phyloP scores from a whole-genome alignment of 2,329 filamentous ascomycete genomes.

The Hypoxylon sp. region DNA sequence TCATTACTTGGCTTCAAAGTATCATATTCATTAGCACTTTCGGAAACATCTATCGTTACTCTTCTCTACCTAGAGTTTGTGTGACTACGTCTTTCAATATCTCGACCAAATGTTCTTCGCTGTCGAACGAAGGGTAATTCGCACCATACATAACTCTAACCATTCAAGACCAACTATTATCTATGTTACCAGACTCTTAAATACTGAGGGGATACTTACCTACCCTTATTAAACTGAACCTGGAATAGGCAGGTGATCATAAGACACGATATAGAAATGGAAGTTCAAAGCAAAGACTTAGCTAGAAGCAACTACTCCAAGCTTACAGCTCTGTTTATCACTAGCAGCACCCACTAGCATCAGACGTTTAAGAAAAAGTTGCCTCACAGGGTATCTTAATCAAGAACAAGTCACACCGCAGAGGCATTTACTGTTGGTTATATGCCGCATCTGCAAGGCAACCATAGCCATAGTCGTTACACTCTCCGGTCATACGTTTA shows the following conservation, averaged over 20 bases:
- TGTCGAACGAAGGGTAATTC: neutral
- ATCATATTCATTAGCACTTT: neutral
- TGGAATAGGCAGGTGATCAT: slow-evolving; percentile 23
- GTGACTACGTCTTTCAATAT: neutral
- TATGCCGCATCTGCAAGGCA: neutral
- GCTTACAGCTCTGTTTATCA: neutral
- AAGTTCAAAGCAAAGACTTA: slow-evolving; percentile 17
- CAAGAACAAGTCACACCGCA: neutral
- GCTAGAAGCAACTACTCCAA: neutral
- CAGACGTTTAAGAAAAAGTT: neutral
- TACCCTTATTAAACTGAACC: slow-evolving; percentile 13
- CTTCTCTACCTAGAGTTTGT: neutral
- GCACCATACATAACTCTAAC: neutral
- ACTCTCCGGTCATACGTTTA: slow-evolving; percentile 1
- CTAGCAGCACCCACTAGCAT: neutral
- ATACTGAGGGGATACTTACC: neutral
- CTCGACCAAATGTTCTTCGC: neutral
- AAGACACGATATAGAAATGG: slow-evolving; percentile 10
- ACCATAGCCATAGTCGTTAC: neutral
- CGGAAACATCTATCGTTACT: neutral
- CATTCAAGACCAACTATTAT: neutral
- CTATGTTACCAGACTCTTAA: neutral
- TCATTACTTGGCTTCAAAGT: neutral
- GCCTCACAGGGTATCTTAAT: neutral
- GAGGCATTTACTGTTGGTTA: neutral